Evolutionary conservation across 225 moss, liverwort and hornwort genomes (phyloP).

Genomic region (Bryum argenteum): DNA sequence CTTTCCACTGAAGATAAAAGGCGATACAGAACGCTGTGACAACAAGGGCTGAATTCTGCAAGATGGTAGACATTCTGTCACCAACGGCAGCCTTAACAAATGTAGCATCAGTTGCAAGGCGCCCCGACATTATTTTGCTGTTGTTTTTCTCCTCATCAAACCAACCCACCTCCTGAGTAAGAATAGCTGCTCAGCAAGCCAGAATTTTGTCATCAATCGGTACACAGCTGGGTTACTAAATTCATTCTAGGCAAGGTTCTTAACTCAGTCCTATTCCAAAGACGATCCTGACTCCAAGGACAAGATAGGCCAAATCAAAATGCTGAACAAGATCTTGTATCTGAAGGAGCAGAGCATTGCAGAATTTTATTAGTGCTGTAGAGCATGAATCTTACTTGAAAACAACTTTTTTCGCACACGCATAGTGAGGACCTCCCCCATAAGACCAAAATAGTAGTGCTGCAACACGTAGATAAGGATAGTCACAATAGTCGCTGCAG

Average conservation of each 20-base stretch:
- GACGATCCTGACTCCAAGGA: neutral
- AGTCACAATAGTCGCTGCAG: conserved; percentile 74
- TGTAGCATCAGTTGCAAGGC: conserved; percentile 82
- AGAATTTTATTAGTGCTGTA: neutral
- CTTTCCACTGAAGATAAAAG: conserved; percentile 87
- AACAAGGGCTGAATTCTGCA: conserved; percentile 84
- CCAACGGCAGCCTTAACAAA: conserved; percentile 86
- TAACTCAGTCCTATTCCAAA: neutral
- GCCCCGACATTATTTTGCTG: conserved; percentile 73
- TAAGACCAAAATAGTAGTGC: conserved; percentile 88
- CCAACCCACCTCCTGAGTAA: conserved; percentile 95
- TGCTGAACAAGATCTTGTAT: neutral
- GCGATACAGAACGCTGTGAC: conserved; percentile 82
- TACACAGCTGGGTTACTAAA: neutral
- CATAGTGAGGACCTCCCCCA: conserved; percentile 92
- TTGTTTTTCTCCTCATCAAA: conserved; percentile 92
- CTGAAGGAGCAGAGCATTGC: neutral
- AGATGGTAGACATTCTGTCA: conserved; percentile 83
- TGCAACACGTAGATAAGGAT: conserved; percentile 85
- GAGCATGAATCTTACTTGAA: conserved; percentile 45
- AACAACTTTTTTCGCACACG: conserved; percentile 86
- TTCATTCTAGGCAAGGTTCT: neutral
- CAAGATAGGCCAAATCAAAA: neutral
- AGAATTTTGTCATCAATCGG: conserved; percentile 8
- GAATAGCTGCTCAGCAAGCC: conserved; percentile 66